Base-by-base conservation (phyloP, 176 grass and related monocot species). In the Oryza meyeriana region DNA sequence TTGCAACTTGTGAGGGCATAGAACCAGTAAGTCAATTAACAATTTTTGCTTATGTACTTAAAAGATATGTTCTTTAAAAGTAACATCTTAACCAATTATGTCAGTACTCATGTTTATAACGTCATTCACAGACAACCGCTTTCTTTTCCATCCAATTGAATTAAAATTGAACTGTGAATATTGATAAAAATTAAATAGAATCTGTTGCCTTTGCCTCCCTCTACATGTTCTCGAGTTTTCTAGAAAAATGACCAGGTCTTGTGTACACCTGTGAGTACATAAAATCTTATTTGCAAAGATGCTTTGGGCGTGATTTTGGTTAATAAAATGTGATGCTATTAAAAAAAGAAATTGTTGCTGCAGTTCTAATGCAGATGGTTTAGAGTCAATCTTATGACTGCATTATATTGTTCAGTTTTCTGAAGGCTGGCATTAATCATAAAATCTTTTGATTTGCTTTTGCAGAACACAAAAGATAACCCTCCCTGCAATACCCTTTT, bases 381-480 rank as follows among this genome's bases (percentile, higher is more conserved):
- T 20, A 4, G n/a, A n/a, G 24, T 31, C 5, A 78, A 29, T 85
- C 32, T 75, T 81, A 64, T 41, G 7, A 34, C 7, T 85, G 13
- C n/a, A 55, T 72, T 32, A 64, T 52, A 35, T 8, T 11, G 0
- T 30, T 57, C 61, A 61, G 73, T 24, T 72, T 16, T 71, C 70
- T 81, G 8, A 71, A 69, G 34, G n/a, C 32, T 38, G 66, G 8
- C 71, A 58, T 65, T 70, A 24, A 42, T 66, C 26, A 79, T 66
- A 20, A 48, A 72, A 48, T 30, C 22, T 38, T 72, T 1, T 62
- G 32, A 32, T 79, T 80, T 92, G 34, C 44, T 91, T 36, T 85
- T 87, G 79, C 89, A 99, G 97, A 99, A 99, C 71, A 95, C 87
- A 70, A 99, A 99, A 83, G 97, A 99, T 90, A 99, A 99, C 74